Evolutionary conservation across 495 filamentous ascomycete genomes (phyloP).

Genomic region (Hypoxylon trugodes): DNA sequence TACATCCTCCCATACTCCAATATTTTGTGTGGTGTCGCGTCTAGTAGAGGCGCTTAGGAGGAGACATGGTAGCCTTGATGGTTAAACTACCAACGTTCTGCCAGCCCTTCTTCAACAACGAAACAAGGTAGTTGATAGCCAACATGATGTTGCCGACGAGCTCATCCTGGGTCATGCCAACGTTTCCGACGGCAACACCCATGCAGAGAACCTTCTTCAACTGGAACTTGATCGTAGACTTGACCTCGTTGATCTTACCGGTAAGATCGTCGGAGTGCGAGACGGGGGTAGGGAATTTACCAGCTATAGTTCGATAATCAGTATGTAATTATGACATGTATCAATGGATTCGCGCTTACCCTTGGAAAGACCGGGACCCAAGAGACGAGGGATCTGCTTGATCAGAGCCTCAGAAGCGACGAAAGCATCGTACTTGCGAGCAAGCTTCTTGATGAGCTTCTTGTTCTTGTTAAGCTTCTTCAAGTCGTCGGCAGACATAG

Average conservation of each 20-base stretch:
- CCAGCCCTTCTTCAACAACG: constrained; percentile 99
- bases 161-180: constrained; percentile 95
- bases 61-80: constrained; percentile 99
- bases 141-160: constrained; percentile 94
- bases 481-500: constrained; percentile 96
- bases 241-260: constrained; percentile 96
- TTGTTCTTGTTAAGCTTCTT: constrained; percentile 99
- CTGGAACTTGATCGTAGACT: constrained; percentile 99
- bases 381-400: constrained; percentile 99
- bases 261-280: constrained; percentile 92
- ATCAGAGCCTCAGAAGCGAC: constrained; percentile 94
- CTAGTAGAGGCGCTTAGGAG: constrained; percentile 96
- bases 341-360: constrained; percentile 62
- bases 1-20: constrained; percentile 41
- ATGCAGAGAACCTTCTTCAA: constrained; percentile 99
- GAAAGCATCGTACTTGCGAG: constrained; percentile 99
- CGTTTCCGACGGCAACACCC: constrained; percentile 98
- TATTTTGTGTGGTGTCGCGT: not conserved
- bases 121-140: constrained; percentile 99
- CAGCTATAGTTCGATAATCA: constrained; percentile 64
- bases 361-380: constrained; percentile 98
- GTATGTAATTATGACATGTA: not conserved
- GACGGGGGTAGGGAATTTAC: constrained; percentile 99
- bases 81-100: constrained; percentile 99
- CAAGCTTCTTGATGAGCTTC: constrained; percentile 99